Conservation (phyloP, 495 filamentous ascomycete genomes). For the Hyphodiscus hymeniophilus region DNA sequence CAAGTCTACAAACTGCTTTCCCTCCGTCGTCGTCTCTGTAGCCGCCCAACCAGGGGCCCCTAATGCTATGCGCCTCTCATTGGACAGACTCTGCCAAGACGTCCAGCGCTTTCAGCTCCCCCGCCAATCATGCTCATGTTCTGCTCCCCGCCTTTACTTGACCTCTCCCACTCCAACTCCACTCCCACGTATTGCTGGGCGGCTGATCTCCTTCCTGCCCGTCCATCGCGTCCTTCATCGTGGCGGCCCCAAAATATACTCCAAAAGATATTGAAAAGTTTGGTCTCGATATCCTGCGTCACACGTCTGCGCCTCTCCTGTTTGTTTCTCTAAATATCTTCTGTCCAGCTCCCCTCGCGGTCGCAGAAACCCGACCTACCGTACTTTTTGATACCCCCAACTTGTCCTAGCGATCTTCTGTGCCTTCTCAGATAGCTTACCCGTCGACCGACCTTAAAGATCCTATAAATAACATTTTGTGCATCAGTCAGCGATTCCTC, state of each 20-base stretch:
- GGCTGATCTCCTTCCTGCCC: slow-evolving; percentile 8
- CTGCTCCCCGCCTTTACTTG: background rate
- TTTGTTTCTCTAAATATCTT: background rate
- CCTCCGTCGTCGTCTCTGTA: slow-evolving; percentile 5
- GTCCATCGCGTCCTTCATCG: slow-evolving; percentile 8
- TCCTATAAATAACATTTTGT: slow-evolving; percentile 23
- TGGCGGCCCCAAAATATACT: too few relatives aligned
- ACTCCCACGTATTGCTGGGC: slow-evolving; percentile 6
- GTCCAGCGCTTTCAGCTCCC: slow-evolving; percentile 10
- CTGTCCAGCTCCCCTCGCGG: slow-evolving; percentile 9
- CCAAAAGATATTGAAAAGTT: background rate
- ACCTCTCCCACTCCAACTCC: too few relatives aligned
- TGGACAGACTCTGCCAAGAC: slow-evolving; percentile 2
- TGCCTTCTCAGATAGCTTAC: slow-evolving; percentile 14
- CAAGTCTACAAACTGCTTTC: background rate
- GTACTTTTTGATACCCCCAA: slow-evolving; percentile 8
- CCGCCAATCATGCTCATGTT: slow-evolving; percentile 14
- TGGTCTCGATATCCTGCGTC: slow-evolving; percentile 8
- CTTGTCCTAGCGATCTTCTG: slow-evolving; percentile 16
- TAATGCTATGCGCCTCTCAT: background rate
- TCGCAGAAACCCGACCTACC: slow-evolving; percentile 16
- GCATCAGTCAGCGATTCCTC: slow-evolving; percentile 18
- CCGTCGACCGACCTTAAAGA: slow-evolving; percentile 10
- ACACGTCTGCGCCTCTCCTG: slow-evolving; percentile 10
- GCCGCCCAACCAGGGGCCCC: slow-evolving; percentile 6